Evolutionary conservation across 331 rosid species (phyloP).

Genomic region (Prunus yedoensis): DNA sequence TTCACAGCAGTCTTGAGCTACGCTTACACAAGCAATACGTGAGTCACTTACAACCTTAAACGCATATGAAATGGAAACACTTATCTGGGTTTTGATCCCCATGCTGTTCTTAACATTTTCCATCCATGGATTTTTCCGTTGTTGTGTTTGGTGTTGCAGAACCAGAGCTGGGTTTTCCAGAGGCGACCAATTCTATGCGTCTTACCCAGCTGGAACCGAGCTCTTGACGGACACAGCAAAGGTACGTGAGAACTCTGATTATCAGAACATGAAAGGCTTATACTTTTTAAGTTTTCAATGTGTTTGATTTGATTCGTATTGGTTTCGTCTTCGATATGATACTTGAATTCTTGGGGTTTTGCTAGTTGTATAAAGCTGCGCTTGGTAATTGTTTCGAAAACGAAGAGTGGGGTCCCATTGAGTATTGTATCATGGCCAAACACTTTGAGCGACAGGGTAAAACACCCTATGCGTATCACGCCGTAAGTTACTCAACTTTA

Average conservation of each 20-base stretch:
- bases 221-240: constrained; percentile 77
- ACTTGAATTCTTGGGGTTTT: constrained; percentile 19
- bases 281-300: neutral
- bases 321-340: neutral
- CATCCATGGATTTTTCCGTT: neutral
- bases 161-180: constrained; percentile 95
- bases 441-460: constrained; percentile 93
- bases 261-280: neutral
- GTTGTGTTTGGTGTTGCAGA: constrained; percentile 49
- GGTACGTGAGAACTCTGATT: constrained; percentile 40
- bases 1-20: constrained; percentile 57
- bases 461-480: constrained; percentile 81
- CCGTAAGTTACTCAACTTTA: constrained; percentile 47
- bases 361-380: constrained; percentile 83
- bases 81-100: constrained; percentile 9
- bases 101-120: constrained; percentile 11
- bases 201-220: constrained; percentile 95
- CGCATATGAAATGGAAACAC: neutral
- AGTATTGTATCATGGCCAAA: constrained; percentile 82
- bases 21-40: constrained; percentile 78
- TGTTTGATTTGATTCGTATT: constrained; percentile 2
- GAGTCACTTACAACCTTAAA: constrained; percentile 26
- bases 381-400: constrained; percentile 81
- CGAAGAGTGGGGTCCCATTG: constrained; percentile 94
- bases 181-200: constrained; percentile 94